Base-by-base conservation (phyloP, 108 stramenopile species). In the Nannochloropsis oceanica region DNA sequence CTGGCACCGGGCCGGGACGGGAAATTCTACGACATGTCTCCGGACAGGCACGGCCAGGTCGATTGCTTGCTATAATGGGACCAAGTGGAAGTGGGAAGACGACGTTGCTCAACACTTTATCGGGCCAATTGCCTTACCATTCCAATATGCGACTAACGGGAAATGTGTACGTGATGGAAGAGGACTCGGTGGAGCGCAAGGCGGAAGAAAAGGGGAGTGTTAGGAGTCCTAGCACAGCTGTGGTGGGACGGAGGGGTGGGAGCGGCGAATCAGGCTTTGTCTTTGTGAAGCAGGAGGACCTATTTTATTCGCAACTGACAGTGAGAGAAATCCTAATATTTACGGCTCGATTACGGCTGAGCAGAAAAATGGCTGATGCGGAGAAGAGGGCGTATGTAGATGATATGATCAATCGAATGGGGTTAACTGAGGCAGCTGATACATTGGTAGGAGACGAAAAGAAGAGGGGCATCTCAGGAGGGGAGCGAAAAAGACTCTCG, bases 401-500 rank as follows among this genome's bases (percentile, higher is more conserved):
- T 3, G 84, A 25, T 8, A 27, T 87, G 83, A 43, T 90, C n/a
- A 84, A 44, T 25, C 44, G 81, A 20, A 79, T 90, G 43, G 87
- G 87, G 18, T 44, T 90, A 84, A n/a, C 12, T 8, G 85, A 87
- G 9, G 83, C 26, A 18, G 44, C 86, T 11, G 90, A 90, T 13
- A 89, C 86, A 10, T 26, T 89, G 20, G 83, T 90, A 20, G 89
- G 90, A 18, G 88, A 90, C 85, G 79, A 87, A 26, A 89, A 85
- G 24, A 44, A 42, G 12, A 79, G 91, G 44, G 92, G 92, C 43
- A 89, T 92, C 73, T 84, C 85, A 25, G 91, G 90, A 11, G 91
- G 91, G 14, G 91, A 91, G 93, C 82, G 91, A 79, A 91, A 91
- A 79, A 46, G 90, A 25, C 84, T 91, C 27, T 50, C 84, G 27